phyloP scores from a whole-genome alignment of 495 filamentous ascomycete species.

The Diplogelasinospora grovesii region DNA sequence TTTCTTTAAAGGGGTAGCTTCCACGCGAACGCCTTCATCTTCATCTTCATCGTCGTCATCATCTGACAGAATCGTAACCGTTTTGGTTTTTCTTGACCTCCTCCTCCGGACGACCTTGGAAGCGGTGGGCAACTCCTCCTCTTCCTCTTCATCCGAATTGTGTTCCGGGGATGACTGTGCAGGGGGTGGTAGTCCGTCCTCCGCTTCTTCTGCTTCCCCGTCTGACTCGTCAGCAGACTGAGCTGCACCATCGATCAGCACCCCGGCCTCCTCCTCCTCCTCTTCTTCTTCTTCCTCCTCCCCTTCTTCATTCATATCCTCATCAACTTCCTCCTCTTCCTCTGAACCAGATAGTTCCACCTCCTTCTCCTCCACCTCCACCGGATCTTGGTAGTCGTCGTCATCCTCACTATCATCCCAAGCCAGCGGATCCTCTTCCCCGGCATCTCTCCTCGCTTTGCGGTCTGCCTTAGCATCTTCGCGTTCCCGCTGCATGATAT shows the following conservation, averaged over 20 bases:
- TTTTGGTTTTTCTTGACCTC: no score
- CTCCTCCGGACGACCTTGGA: no score
- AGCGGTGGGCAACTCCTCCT: no score
- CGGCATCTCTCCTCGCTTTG: constrained; percentile 41
- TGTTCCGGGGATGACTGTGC: no score
- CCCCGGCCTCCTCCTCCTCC: constrained; percentile 7
- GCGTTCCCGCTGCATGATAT: constrained; percentile 70
- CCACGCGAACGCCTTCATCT: constrained; percentile 49
- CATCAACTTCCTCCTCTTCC: constrained; percentile 28
- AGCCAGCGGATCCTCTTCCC: constrained; percentile 45
- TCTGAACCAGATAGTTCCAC: constrained; percentile 44
- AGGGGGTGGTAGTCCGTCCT: no score
- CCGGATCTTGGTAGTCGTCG: constrained; percentile 46
- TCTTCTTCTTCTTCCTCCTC: constrained; percentile 26
- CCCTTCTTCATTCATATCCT: constrained; percentile 25
- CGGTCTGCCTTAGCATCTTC: constrained; percentile 58
- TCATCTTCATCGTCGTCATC: constrained; percentile 72
- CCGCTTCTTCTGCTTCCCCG: constrained; percentile 32
- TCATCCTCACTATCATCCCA: constrained; percentile 55
- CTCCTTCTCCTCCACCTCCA: constrained; percentile 22
- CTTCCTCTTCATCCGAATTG: constrained; percentile 36
- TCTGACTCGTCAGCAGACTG: constrained; percentile 35
- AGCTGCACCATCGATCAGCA: constrained; percentile 31
- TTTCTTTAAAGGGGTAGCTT: constrained; percentile 44
- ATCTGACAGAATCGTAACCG: constrained; percentile 44